phyloP scores from a whole-genome alignment of 2,329 filamentous ascomycete species.

The Orbilia ellipsospora region DNA sequence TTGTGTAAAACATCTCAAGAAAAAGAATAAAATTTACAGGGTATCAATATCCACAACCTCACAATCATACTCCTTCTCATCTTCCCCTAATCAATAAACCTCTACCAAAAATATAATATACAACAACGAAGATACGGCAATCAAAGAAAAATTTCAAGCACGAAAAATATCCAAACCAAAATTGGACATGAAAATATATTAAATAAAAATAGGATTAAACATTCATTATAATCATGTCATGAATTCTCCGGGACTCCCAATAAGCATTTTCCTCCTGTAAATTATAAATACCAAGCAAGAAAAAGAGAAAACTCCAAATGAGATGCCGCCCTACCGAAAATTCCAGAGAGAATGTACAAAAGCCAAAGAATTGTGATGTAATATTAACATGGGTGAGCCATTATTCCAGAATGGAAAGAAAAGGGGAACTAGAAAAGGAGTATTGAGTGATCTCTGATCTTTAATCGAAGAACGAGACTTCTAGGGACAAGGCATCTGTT shows the following conservation, averaged over 20 bases:
- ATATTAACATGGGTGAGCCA: neutral
- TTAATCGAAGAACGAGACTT: neutral
- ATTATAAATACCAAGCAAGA: neutral
- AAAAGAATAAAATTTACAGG: too few relatives aligned
- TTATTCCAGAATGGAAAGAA: constrained; percentile 19
- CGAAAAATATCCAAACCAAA: neutral
- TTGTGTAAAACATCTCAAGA: too few relatives aligned
- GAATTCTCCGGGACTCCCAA: constrained; percentile 10
- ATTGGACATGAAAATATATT: neutral
- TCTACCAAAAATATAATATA: too few relatives aligned
- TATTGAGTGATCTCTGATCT: constrained; percentile 4
- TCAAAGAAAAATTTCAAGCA: neutral
- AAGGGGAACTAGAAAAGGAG: neutral
- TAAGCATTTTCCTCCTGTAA: constrained; percentile 1
- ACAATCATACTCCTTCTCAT: too few relatives aligned
- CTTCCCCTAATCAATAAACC: too few relatives aligned
- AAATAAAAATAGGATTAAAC: neutral
- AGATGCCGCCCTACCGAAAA: constrained; percentile 13
- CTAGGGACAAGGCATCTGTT: neutral
- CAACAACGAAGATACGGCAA: neutral
- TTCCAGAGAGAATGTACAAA: constrained; percentile 18
- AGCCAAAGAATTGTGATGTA: constrained; percentile 1
- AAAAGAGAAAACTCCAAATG: constrained; percentile 8
- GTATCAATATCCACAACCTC: too few relatives aligned
- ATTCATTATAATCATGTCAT: constrained; percentile 12